Conservation (phyloP, 2,329 filamentous ascomycete species). For the Apiospora sp. region DNA sequence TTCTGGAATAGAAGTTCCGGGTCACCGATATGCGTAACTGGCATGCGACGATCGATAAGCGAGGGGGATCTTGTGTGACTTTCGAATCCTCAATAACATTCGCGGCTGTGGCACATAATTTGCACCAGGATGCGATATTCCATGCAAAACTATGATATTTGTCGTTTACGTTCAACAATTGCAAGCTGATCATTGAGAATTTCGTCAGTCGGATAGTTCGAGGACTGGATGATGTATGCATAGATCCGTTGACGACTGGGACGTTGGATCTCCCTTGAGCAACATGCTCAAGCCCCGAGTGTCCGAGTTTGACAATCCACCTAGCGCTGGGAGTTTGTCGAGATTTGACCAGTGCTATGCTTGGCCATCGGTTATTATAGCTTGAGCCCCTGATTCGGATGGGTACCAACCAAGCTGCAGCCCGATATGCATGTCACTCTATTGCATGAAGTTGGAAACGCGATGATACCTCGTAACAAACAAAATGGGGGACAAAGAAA, state of each 20-base stretch:
- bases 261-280: too few species aligned
- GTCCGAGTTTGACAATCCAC: too few species aligned
- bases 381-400: not conserved
- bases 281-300: too few species aligned
- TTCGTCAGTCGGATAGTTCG: not conserved
- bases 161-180: too few species aligned
- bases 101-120: not conserved
- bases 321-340: too few species aligned
- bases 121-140: not conserved
- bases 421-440: not conserved
- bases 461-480: too few species aligned
- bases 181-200: not conserved
- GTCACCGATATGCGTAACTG: not conserved
- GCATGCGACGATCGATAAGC: not conserved
- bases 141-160: not conserved
- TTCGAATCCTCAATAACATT: not conserved
- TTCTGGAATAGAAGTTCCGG: slow-evolving; percentile 1
- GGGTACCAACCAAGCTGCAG: not conserved
- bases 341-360: too few species aligned
- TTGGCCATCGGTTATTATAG: too few species aligned
- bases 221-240: too few species aligned
- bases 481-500: too few species aligned
- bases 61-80: not conserved
- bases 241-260: too few species aligned
- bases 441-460: too few species aligned